Base-by-base conservation (phyloP, 1,139 yeast species). In the Debaryomyces fabryi region DNA sequence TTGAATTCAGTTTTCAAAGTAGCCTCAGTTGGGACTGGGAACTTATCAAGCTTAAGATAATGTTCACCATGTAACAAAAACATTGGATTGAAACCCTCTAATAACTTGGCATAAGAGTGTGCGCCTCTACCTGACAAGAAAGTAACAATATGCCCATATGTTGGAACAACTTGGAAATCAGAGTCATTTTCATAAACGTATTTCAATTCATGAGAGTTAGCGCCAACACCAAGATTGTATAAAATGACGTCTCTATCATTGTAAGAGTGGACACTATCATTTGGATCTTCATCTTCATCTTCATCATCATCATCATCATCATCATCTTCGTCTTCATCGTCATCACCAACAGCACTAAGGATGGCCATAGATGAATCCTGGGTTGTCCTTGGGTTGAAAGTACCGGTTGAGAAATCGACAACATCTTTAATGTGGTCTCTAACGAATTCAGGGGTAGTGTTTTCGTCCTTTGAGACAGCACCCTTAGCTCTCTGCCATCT, bases 401-500 rank as follows among this genome's bases (percentile, higher is more conserved):
- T 75, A 47, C 81, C 83, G 42, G 74, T 68, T 38, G 78, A 68
- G 67, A 89, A 93, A 70, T 89, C 85, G 50, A 76, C 71, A 53
- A 92, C 80, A 45, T 79, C 82, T 16, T 62, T 71, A 83, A 93
- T 84, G 66, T 86, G 76, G 49, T 84, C 86, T 51, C 79, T 78
- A 54, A 93, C 73, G 55, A 82, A 80, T 69, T 92, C 98, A 29
- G 91, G 86, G 24, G 85, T 72, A 48, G 82, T 74, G 50, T 72
- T 71, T 33, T 72, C 73, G 38, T 79, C 84, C 48, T 72, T 76
- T 51, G 85, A 79, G 15, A 87, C 90, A 48, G 83, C 86, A 58
- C 98, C 98, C 56, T 84, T 84, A 49, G 96, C 85, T 69, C 97
- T 83, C 73, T 92, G 96, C 95, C 96, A 91, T 75, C 98, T 83